A percentile compares a stretch with the other conserved stretches of the same genome.
Conservation (phyloP, 176 grass and related monocot genomes). For the Elaeis guineensis region DNA sequence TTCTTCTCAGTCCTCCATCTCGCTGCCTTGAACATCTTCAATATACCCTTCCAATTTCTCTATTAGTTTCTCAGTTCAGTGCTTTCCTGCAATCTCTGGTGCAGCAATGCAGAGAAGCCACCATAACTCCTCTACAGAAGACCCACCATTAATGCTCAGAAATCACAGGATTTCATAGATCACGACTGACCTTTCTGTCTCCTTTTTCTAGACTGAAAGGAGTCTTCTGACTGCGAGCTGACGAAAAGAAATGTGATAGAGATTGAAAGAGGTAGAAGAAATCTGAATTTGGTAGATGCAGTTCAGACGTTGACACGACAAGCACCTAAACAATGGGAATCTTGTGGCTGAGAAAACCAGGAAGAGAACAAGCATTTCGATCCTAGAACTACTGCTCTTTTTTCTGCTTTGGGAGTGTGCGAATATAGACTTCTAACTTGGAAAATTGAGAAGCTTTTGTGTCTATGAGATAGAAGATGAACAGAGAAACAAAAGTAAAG, state of each 20-base stretch:
- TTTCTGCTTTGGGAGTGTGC: conserved; percentile 9
- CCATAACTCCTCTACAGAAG: conserved; percentile 3
- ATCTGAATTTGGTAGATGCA: not conserved
- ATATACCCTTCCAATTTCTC: not conserved
- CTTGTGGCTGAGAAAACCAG: conserved; percentile 8
- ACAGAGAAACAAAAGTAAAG: no score
- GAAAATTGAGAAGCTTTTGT: conserved; percentile 24
- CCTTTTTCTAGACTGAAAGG: not conserved
- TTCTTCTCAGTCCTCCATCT: conserved; percentile 68
- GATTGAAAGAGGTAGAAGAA: not conserved
- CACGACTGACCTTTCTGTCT: not conserved
- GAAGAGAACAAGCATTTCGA: conserved; percentile 18
- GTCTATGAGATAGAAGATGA: no score
- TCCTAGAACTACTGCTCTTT: conserved; percentile 7
- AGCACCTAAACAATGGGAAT: not conserved
- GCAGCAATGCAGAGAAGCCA: conserved; percentile 20
- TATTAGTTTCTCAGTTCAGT: not conserved
- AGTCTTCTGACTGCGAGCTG: not conserved
- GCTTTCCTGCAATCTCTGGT: not conserved
- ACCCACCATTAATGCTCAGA: conserved; percentile 7
- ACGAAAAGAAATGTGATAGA: conserved; percentile 17
- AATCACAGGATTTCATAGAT: not conserved
- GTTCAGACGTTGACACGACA: no score
- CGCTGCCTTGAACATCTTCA: conserved; percentile 77
- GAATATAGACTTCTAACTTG: conserved; percentile 20